These are phyloP conservation scores for Verticillium isaacii DNA, from an alignment of 2,329 filamentous ascomycete genomes.

Conservation along the genomic window DNA sequence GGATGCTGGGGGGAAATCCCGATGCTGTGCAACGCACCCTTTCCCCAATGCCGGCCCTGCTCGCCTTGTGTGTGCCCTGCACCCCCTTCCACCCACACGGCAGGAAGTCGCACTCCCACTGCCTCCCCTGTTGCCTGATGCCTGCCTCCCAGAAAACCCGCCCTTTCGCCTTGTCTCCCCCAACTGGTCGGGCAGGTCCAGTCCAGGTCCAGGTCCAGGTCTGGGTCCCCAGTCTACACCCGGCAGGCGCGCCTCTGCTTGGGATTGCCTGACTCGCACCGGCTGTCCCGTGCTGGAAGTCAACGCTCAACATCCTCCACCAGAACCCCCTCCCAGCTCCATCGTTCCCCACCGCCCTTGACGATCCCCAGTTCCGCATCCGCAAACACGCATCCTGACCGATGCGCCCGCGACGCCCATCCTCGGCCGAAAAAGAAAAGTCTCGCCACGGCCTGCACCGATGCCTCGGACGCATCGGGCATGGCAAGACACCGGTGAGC, in stretches of 20 bases:
- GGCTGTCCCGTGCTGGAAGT: background rate
- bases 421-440: background rate
- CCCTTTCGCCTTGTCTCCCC: background rate
- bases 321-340: background rate
- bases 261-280: background rate
- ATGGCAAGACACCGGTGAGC: background rate
- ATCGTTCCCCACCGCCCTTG: background rate
- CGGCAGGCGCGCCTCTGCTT: background rate
- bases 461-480: background rate
- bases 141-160: background rate
- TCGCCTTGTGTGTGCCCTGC: background rate
- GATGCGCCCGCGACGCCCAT: background rate
- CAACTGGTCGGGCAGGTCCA: background rate
- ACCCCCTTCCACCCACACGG: too few species aligned
- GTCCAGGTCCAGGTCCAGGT: background rate
- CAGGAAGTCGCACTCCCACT: background rate
- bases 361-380: background rate
- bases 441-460: background rate
- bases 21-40: background rate
- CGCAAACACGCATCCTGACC: background rate
- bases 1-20: background rate
- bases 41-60: background rate
- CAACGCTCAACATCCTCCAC: background rate
- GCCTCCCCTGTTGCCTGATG: background rate
- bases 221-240: background rate